Conservation (phyloP, 1,284 basidiomycete genomes). For the Fomitopsis schrenkii region DNA sequence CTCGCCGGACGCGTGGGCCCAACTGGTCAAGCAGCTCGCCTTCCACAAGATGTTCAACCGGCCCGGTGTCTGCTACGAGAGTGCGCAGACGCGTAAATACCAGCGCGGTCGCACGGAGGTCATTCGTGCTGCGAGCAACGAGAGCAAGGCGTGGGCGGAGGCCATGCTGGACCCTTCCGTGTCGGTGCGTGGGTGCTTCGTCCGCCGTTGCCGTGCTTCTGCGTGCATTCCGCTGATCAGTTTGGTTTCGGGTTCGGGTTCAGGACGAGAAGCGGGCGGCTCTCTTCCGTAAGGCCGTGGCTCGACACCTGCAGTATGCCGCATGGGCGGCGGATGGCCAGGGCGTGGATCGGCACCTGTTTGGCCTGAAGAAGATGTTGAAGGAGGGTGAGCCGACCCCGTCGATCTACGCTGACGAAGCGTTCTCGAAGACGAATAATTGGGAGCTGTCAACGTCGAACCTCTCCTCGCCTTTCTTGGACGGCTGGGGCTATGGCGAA, state of each 20-base stretch:
- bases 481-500: conserved; percentile 98
- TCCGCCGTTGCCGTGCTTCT: not conserved
- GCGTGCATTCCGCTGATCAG: conserved; percentile 18
- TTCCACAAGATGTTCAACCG: conserved; percentile 85
- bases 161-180: conserved; percentile 73
- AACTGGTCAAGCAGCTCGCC: conserved; percentile 94
- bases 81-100: conserved; percentile 92
- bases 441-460: conserved; percentile 96
- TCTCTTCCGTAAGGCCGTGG: conserved; percentile 77
- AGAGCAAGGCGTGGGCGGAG: conserved; percentile 85
- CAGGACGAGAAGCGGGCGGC: conserved; percentile 62
- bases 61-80: conserved; percentile 89
- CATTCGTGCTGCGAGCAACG: conserved; percentile 81
- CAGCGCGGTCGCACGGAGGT: conserved; percentile 93
- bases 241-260: not conserved
- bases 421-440: conserved; percentile 69
- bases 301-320: conserved; percentile 85
- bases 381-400: conserved; percentile 76
- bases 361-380: conserved; percentile 87
- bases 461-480: conserved; percentile 78
- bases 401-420: conserved; percentile 75
- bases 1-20: conserved; percentile 94
- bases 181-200: conserved; percentile 37
- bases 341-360: conserved; percentile 95
- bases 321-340: conserved; percentile 91